These are phyloP conservation scores for Viridothelium virens DNA, from an alignment of 495 filamentous ascomycete species.

Conservation along the genomic window DNA sequence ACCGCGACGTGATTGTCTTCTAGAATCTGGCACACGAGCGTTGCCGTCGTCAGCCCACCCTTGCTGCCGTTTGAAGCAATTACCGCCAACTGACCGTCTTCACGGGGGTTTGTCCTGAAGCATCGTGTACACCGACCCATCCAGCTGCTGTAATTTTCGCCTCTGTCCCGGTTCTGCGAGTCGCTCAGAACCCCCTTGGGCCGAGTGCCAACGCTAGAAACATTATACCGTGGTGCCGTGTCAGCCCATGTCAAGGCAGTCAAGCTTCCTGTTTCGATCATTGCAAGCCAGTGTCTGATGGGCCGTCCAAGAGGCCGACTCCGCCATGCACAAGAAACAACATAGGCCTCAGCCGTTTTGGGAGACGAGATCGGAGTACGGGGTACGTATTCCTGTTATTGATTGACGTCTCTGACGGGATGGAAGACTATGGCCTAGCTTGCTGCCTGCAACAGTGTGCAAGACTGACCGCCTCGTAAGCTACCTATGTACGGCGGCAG, in stretches of 20 bases:
- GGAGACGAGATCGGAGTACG: no score
- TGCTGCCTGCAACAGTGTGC: background rate
- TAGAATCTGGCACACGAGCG: conserved; percentile 9
- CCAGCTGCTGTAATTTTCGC: background rate
- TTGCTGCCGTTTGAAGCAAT: background rate
- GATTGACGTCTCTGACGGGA: background rate
- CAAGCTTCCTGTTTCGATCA: background rate
- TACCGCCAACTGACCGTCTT: background rate
- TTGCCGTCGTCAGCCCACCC: conserved; percentile 1
- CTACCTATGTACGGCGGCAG: background rate
- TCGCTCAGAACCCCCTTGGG: background rate
- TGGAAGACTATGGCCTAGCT: background rate
- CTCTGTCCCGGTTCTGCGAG: background rate
- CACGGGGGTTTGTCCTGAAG: conserved; percentile 6
- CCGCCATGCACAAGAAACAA: no score
- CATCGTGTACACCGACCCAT: background rate
- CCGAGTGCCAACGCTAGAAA: background rate
- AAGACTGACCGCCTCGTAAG: background rate
- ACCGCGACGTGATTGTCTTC: background rate
- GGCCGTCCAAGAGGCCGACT: background rate
- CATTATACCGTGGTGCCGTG: background rate
- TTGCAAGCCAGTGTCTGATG: background rate
- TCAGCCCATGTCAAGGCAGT: conserved; percentile 6
- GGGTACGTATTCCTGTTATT: no score
- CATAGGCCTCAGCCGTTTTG: no score